Evolutionary conservation across 2,329 filamentous ascomycete genomes (phyloP), one percentile per base, ranked within the genome.

Genomic region (Pseudocercospora musae): DNA sequence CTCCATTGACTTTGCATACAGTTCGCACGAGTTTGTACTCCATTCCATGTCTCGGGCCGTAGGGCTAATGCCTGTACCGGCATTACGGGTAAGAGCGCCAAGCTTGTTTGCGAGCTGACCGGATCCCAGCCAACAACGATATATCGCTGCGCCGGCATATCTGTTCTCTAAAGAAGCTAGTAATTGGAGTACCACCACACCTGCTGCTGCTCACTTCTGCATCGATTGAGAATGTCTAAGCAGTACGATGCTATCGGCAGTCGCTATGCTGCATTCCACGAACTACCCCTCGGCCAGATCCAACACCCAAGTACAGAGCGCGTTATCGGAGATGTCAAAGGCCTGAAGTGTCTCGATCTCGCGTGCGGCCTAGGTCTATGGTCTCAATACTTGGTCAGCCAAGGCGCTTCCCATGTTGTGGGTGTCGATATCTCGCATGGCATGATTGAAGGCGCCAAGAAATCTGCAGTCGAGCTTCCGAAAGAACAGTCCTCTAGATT

Each of bases 321-420:
- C 33, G 57, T 59, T 20, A 52, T 60, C 20, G 46, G 50, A 42
- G 25, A 64, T 42, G 56, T 66, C 48, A 52, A 49, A 10, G 66
- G 66, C 2, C 56, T 62, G 5, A 60, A 49, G 18, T 62, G 60
- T 15, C 58, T 68, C 20, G 66, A 68, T 40, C 53, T 68, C 15
- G 66, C 62, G 10, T 63, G 64, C 42, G 66, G 66, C 5, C 57
- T 63, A 8, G 59, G 66, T 13, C 50, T 59, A 13, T 64, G 62
- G 59, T 53, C 56, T 3, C 37, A 54, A 20, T 55, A 52, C 11
- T 44, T 66, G 11, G n/a, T 66, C 3, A 37, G 59, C 6, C 54
- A 66, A 44, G 63, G 61, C n/a, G 66, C 66, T 1, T 33, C 57
- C 1, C 27, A 60, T 10, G 66, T 64, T 10, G 40, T 56, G 9